Base-by-base conservation (phyloP, 306 rosid genomes). In the Pyrus bretschneideri region DNA sequence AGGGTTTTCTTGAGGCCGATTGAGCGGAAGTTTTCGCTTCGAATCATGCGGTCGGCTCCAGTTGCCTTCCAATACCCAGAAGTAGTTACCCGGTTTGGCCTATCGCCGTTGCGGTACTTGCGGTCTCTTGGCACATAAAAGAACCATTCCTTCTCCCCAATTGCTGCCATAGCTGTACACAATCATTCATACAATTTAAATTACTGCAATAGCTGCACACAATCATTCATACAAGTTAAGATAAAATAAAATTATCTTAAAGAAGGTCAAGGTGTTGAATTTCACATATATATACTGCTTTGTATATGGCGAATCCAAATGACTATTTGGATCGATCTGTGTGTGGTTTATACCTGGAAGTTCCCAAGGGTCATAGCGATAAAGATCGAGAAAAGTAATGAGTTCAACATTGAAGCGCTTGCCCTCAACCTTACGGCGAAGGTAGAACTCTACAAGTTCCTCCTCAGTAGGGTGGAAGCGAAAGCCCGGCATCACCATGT, bases 381-480 rank as follows among this genome's bases (percentile, higher is more conserved):
- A 96, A 72, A 96, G 99, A 86, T 96, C 99, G 25, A 96, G 97
- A 78, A 92, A 96, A 91, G 99, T 92, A 44, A 96, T 96, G 75
- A 96, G 98, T 70, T 96, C 99, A 52, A 96, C 99, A 66, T 96
- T 96, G 93, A 96, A 96, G 63, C 97, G 93, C 69, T 96, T 96
- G 76, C 99, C 99, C 97, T 96, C 99, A 11, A 96, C 98, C 97
- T 96, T 96, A 92, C 99, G 99, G 97, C 99, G 99, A 86, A 96
- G 99, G 93, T 96, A 96, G 92, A 96, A 96, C 85, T 96, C 98
- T 1, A 96, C 97, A 0, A 96, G 92, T 30, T 96, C 99, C 80
- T 96, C 99, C 74, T 96, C 99, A 0, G 99, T 96, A 0, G 99
- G 99, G 77, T 96, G 99, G 87, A 96, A 95, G 4, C 99, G 93